Evolutionary conservation across 2,329 filamentous ascomycete species (phyloP).

Genomic region (Trichoderma pleuroti): DNA sequence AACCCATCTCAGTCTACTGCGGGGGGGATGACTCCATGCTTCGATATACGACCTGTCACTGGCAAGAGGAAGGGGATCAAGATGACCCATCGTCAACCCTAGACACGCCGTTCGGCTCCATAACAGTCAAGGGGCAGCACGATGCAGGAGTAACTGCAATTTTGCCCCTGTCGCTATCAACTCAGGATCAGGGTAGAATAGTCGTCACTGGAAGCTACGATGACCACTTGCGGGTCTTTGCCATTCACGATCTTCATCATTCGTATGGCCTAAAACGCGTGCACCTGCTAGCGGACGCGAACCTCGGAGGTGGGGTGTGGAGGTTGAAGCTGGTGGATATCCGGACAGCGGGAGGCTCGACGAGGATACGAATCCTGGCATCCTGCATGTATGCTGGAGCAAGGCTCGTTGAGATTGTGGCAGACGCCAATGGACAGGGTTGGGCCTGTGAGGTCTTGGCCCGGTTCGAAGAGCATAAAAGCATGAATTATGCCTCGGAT

Average conservation of each 20-base stretch:
- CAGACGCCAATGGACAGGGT: constrained; percentile 33
- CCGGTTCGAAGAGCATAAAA: constrained; percentile 79
- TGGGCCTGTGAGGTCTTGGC: constrained; percentile 65
- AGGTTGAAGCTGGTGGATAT: constrained; percentile 62
- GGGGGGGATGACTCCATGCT: constrained; percentile 74
- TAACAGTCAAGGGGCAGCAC: constrained; percentile 51
- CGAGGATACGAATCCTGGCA: constrained; percentile 58
- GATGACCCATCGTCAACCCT: constrained; percentile 19
- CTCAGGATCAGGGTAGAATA: constrained; percentile 47
- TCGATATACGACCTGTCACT: constrained; percentile 41
- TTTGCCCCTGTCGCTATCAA: constrained; percentile 56
- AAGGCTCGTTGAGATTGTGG: constrained; percentile 54
- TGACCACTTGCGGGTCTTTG: constrained; percentile 69
- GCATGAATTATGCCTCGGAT: constrained; percentile 93
- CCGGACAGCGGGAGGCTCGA: constrained; percentile 25
- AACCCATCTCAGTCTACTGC: constrained; percentile 51
- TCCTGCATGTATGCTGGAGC: constrained; percentile 93
- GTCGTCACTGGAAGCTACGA: constrained; percentile 90
- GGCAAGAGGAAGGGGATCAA: constrained; percentile 15
- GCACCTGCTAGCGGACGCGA: constrained; percentile 57
- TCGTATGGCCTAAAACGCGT: constrained; percentile 42
- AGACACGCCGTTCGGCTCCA: constrained; percentile 26
- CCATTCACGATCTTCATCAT: constrained; percentile 41
- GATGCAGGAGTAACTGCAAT: constrained; percentile 86
- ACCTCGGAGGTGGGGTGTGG: constrained; percentile 84